Conservation (phyloP, 2,329 filamentous ascomycete species). For the Cladosporium sphaerospermum region DNA sequence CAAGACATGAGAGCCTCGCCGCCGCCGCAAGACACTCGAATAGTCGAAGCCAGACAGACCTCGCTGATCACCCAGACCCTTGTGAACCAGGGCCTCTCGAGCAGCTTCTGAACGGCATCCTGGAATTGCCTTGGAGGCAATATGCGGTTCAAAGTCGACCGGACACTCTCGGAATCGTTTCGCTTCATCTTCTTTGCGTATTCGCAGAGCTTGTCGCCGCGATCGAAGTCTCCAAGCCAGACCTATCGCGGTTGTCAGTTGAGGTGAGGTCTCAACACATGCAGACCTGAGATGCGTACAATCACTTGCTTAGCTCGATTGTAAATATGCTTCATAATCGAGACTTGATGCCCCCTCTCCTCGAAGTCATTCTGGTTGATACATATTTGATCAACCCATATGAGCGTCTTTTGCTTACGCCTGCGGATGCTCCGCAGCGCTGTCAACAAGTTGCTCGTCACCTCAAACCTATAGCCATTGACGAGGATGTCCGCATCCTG, state of each 20-base stretch:
- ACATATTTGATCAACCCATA: slow-evolving; percentile 24
- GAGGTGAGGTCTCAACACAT: background rate
- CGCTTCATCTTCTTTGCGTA: slow-evolving; percentile 24
- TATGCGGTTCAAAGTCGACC: slow-evolving; percentile 17
- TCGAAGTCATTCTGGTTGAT: slow-evolving; percentile 30
- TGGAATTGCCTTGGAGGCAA: slow-evolving; percentile 21
- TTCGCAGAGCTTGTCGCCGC: slow-evolving; percentile 23
- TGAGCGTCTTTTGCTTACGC: slow-evolving; percentile 21
- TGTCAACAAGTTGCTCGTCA: slow-evolving; percentile 25
- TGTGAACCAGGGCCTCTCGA: slow-evolving; percentile 26
- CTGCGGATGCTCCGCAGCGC: slow-evolving; percentile 22
- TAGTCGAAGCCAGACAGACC: slow-evolving; percentile 10
- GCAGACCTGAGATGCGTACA: background rate
- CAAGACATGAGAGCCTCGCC: slow-evolving; percentile 12
- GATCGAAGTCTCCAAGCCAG: slow-evolving; percentile 27
- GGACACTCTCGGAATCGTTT: slow-evolving; percentile 15
- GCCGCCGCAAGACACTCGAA: slow-evolving; percentile 5
- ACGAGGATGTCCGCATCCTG: slow-evolving; percentile 22
- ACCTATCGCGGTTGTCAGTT: slow-evolving; percentile 1
- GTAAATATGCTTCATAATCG: slow-evolving; percentile 33
- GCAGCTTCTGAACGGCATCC: slow-evolving; percentile 23
- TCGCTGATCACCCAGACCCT: slow-evolving; percentile 22
- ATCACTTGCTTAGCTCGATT: slow-evolving; percentile 14
- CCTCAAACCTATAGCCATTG: slow-evolving; percentile 25
- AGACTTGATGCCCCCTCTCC: slow-evolving; percentile 30